phyloP scores from a whole-genome alignment of 2,329 filamentous ascomycete species.

The Verticillium albo-atrum region DNA sequence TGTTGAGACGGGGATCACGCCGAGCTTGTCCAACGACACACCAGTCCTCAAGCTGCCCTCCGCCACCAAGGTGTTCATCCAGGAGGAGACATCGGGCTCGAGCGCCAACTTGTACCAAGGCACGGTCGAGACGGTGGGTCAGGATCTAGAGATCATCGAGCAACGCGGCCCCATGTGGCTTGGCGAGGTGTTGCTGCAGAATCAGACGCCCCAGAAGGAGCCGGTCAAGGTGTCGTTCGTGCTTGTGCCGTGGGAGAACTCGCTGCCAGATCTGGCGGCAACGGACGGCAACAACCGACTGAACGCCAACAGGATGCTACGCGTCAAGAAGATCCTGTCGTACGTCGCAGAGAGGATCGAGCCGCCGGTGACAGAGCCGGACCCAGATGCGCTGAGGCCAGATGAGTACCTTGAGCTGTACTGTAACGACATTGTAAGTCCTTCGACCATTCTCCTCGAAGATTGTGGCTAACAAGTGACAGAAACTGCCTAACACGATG shows the following conservation, averaged over 20 bases:
- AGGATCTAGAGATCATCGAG: conserved; percentile 79
- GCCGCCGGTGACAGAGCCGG: conserved; percentile 54
- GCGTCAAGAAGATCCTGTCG: conserved; percentile 87
- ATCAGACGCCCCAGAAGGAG: conserved; percentile 81
- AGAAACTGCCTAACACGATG: conserved; percentile 75
- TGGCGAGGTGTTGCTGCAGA: conserved; percentile 80
- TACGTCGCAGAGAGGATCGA: conserved; percentile 94
- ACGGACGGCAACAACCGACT: conserved; percentile 81
- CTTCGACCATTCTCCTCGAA: neutral
- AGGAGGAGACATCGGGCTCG: conserved; percentile 63
- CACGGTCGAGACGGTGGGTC: conserved; percentile 71
- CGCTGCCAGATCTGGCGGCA: conserved; percentile 68
- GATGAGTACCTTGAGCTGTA: conserved; percentile 95
- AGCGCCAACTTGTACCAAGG: conserved; percentile 87
- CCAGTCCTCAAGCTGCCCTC: conserved; percentile 69
- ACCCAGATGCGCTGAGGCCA: conserved; percentile 61
- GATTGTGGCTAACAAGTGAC: conserved; percentile 10
- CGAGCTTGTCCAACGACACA: conserved; percentile 68
- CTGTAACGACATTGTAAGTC: conserved; percentile 81
- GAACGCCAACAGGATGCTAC: conserved; percentile 94
- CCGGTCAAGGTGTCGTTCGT: conserved; percentile 94
- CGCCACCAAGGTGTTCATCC: conserved; percentile 63
- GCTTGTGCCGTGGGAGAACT: conserved; percentile 73
- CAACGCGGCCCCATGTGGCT: conserved; percentile 88
- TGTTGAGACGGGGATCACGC: conserved; percentile 61